Evolutionary conservation across 306 rosid species (phyloP), one percentile per base, ranked within the genome.

Genomic region (Fagus sylvatica): DNA sequence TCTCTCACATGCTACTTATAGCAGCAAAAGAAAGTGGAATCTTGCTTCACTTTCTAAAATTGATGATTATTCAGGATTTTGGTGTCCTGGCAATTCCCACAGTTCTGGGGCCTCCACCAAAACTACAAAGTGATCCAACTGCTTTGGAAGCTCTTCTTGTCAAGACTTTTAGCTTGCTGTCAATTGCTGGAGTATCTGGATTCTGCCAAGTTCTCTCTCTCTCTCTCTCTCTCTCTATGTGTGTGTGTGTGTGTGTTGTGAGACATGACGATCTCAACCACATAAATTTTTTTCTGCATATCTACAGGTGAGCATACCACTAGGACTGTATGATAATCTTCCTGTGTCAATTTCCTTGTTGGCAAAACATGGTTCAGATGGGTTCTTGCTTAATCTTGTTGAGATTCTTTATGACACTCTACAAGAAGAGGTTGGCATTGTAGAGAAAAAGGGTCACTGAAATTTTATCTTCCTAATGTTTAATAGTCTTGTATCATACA

Each of bases 141-240:
- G 78, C 81, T 19, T 81, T 89, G 32, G 96, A 85, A 34, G 36
- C 41, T n/a, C 89, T 87, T 62, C 97, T 90, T 43, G 89, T 86
- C 22, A 87, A 77, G 75, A 94, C 94, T 49, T 89, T 87, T 78
- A 85, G 94, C 86, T 81, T 95, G 82, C 88, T 87, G 19, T 91
- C 99, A 72, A 86, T 95, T 79, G 97, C 90, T 53, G 98, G 93
- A 65, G 93, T 95, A 56, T 93, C 99, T 33, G 98, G 98, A 75
- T 87, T 91, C 77, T 95, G 98, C 80, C 99, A 95, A 93, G 98
- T 88, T 82, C 19, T 42, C 36, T 36, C 66, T 43, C 60, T 78
- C 74, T 9, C 72, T 60, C 37, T 54, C 16, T n/a, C 46, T 40
- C 32, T 46, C 51, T 71, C 33, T 48, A 46, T 66, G 53, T 66